Evolutionary conservation across 306 rosid genomes (phyloP).

Genomic region (Prunus campanulata): DNA sequence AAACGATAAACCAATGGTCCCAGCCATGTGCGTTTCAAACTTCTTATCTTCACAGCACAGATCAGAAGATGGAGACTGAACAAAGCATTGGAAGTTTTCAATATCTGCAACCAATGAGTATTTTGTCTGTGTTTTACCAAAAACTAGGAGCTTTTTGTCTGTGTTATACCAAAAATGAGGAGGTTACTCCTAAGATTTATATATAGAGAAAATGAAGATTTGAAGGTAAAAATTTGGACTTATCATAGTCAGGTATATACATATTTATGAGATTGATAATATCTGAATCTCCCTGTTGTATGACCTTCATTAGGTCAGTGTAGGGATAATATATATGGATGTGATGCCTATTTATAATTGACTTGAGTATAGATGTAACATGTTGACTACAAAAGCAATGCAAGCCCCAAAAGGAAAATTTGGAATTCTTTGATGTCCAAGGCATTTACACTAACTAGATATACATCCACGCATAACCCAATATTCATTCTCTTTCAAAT

Average conservation of each 20-base stretch:
- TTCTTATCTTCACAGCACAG: conserved; percentile 17
- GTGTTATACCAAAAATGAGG: conserved; percentile 15
- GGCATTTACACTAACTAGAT: not conserved
- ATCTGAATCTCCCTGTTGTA: not conserved
- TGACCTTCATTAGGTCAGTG: conserved; percentile 1
- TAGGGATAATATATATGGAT: not conserved
- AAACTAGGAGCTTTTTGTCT: conserved; percentile 13
- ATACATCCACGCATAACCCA: not conserved
- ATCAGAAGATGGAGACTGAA: conserved; percentile 18
- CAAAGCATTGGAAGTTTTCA: conserved; percentile 21
- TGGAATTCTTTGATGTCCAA: not conserved
- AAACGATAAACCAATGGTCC: conserved; percentile 22
- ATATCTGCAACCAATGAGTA: conserved; percentile 17
- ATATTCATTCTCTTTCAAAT: not conserved
- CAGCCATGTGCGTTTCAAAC: not conserved
- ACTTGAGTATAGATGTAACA: not conserved
- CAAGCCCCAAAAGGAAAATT: not conserved
- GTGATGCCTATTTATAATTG: not conserved
- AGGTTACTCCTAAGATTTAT: conserved; percentile 27
- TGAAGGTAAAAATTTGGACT: not conserved
- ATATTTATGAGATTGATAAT: not conserved
- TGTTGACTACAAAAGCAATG: conserved; percentile 2
- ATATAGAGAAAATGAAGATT: conserved; percentile 4
- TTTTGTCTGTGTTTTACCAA: conserved; percentile 21
- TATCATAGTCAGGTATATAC: not conserved